Evolutionary conservation across 2,329 filamentous ascomycete species (phyloP).

Genomic region (Neofusicoccum cordaticola): DNA sequence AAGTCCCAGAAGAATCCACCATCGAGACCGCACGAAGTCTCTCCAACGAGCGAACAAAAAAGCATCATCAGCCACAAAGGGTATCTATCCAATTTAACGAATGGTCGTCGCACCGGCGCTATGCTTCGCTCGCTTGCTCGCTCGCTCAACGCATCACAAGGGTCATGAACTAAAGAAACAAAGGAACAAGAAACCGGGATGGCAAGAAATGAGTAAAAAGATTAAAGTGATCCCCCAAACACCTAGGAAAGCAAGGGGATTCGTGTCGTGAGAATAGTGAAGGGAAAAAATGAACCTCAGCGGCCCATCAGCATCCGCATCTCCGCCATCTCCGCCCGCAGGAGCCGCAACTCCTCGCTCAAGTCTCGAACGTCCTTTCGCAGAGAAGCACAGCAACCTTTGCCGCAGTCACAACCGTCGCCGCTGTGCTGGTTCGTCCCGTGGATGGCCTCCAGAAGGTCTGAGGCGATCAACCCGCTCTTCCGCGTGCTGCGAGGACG

Average conservation of each 20-base stretch:
- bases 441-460: neutral
- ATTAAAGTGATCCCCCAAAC: neutral
- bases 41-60: neutral
- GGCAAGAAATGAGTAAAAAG: neutral
- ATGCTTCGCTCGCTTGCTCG: neutral
- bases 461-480: neutral
- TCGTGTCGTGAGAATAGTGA: neutral
- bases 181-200: neutral
- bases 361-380: neutral
- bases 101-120: neutral
- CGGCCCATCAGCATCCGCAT: constrained; percentile 12
- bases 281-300: neutral
- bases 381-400: constrained; percentile 3
- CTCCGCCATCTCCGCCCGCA: constrained; percentile 8
- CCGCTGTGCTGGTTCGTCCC: neutral
- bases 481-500: neutral
- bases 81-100: constrained; percentile 5
- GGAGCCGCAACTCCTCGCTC: neutral
- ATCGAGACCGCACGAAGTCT: neutral
- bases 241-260: neutral
- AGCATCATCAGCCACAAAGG: neutral
- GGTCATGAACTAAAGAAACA: neutral
- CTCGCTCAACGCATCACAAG: neutral
- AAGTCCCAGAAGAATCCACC: no score
- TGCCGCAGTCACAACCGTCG: constrained; percentile 15